Percentiles rank a stretch among this genome's conserved stretches.
Conservation (phyloP, 331 rosid species). For the Ulmus americana region DNA sequence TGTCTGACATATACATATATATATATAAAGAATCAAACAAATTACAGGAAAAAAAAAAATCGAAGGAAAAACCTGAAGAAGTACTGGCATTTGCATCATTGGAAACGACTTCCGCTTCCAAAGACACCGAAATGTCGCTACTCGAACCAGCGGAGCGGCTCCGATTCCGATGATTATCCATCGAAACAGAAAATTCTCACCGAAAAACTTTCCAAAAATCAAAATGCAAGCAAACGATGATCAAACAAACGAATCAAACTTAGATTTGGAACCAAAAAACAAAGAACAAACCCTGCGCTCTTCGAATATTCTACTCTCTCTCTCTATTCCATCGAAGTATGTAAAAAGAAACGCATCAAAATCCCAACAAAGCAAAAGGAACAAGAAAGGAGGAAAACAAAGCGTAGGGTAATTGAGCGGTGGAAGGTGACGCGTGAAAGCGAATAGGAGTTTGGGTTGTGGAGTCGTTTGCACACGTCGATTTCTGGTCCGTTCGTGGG, state of each 20-base stretch:
- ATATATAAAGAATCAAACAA: too few species aligned
- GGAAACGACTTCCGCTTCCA: constrained; percentile 28
- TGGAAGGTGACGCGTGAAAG: constrained; percentile 11
- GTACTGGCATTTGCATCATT: constrained; percentile 18
- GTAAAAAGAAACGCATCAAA: neutral
- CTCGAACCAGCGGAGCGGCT: constrained; percentile 31
- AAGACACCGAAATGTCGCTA: constrained; percentile 42
- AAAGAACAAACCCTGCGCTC: neutral
- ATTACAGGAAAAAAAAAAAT: too few species aligned
- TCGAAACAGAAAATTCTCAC: constrained; percentile 9
- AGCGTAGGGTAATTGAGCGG: too few species aligned
- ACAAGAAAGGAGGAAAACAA: neutral
- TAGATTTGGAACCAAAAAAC: neutral
- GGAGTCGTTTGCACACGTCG: constrained; percentile 1
- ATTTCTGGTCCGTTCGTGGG: neutral
- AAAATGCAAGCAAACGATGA: neutral
- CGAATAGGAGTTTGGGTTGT: neutral
- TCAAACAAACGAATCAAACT: neutral
- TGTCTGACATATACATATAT: neutral
- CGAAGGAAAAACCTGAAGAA: constrained; percentile 34
- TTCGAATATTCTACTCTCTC: neutral
- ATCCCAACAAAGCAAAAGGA: neutral
- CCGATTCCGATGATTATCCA: constrained; percentile 11
- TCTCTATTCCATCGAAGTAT: neutral
- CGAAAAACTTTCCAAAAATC: neutral